A percentile compares a stretch with the other conserved stretches of the same genome.
Conservation (phyloP, 352 stramenopile genomes). For the Pythium brachiatum region DNA sequence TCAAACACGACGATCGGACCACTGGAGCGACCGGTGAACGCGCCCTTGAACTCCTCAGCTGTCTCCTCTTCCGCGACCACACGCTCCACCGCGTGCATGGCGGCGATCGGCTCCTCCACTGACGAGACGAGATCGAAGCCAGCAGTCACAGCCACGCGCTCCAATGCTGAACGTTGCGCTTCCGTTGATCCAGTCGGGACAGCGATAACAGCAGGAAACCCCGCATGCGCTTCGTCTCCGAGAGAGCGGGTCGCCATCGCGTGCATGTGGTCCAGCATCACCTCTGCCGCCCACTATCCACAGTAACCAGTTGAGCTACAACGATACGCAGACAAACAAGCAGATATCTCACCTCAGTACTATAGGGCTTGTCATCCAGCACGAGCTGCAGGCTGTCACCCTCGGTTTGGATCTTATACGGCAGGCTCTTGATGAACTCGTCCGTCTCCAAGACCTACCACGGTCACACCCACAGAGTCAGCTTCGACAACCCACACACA, state of each 20-base stretch:
- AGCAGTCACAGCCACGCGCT: slow-evolving; percentile 48
- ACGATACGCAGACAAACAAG: neutral
- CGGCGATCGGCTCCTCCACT: slow-evolving; percentile 62
- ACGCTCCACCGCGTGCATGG: slow-evolving; percentile 48
- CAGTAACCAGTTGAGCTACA: no score
- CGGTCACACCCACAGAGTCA: neutral
- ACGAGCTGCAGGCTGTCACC: slow-evolving; percentile 32
- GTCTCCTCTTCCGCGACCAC: slow-evolving; percentile 34
- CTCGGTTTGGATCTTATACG: slow-evolving; percentile 33
- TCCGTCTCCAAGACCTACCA: slow-evolving; percentile 6
- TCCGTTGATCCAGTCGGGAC: slow-evolving; percentile 39
- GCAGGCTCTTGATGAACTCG: slow-evolving; percentile 37
- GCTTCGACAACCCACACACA: neutral
- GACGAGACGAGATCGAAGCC: slow-evolving; percentile 58
- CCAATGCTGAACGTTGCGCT: slow-evolving; percentile 34
- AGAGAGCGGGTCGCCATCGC: slow-evolving; percentile 41
- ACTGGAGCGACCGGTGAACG: slow-evolving; percentile 13
- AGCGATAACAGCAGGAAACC: slow-evolving; percentile 48
- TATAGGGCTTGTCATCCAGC: slow-evolving; percentile 57
- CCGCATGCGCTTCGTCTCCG: slow-evolving; percentile 36
- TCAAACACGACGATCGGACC: slow-evolving; percentile 59
- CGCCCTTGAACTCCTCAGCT: slow-evolving; percentile 18
- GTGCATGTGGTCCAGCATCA: slow-evolving; percentile 60
- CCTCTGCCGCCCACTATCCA: slow-evolving; percentile 63
- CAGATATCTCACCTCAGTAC: slow-evolving; percentile 39